Conservation (phyloP, 2,329 filamentous ascomycete genomes). For the Juglanconis juglandina region DNA sequence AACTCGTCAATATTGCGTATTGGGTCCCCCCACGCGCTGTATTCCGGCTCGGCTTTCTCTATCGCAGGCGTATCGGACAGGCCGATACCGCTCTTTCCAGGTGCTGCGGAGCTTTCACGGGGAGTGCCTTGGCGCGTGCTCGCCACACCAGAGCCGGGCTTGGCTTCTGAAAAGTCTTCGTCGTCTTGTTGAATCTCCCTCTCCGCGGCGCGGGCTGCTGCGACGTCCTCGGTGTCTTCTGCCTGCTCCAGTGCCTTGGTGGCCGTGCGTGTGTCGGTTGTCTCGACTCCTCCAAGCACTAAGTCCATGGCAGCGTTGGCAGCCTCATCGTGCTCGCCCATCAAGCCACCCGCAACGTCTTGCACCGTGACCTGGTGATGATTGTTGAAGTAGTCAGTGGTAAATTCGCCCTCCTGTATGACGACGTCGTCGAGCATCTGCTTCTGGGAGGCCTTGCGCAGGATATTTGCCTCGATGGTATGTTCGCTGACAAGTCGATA, state of each 20-base stretch:
- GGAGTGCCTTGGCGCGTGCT: constrained; percentile 52
- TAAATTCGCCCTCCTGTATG: constrained; percentile 97
- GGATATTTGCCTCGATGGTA: constrained; percentile 96
- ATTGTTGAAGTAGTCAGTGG: constrained; percentile 88
- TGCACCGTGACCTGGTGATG: constrained; percentile 58
- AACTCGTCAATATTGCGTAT: constrained; percentile 70
- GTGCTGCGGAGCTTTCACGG: constrained; percentile 34
- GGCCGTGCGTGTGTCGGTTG: constrained; percentile 58
- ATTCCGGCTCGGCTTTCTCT: constrained; percentile 42
- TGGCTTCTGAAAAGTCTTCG: constrained; percentile 71
- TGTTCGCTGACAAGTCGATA: constrained; percentile 91
- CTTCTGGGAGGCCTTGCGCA: constrained; percentile 95
- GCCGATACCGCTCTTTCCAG: constrained; percentile 32
- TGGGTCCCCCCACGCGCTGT: constrained; percentile 56
- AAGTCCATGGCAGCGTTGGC: constrained; percentile 82
- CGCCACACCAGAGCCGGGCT: constrained; percentile 49
- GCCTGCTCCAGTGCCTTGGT: constrained; percentile 79
- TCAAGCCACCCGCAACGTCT: constrained; percentile 61
- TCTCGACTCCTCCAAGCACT: constrained; percentile 67
- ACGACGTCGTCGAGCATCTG: constrained; percentile 97
- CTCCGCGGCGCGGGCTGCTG: constrained; percentile 80
- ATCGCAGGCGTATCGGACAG: constrained; percentile 29
- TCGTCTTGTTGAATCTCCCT: constrained; percentile 86
- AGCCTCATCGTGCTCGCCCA: constrained; percentile 65
- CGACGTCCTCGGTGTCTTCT: constrained; percentile 88